A percentile compares a stretch with the other conserved stretches of the same genome.
These are phyloP conservation scores for Alternaria tenuissima DNA, from an alignment of 2,329 filamentous ascomycete genomes.

Conservation along the genomic window DNA sequence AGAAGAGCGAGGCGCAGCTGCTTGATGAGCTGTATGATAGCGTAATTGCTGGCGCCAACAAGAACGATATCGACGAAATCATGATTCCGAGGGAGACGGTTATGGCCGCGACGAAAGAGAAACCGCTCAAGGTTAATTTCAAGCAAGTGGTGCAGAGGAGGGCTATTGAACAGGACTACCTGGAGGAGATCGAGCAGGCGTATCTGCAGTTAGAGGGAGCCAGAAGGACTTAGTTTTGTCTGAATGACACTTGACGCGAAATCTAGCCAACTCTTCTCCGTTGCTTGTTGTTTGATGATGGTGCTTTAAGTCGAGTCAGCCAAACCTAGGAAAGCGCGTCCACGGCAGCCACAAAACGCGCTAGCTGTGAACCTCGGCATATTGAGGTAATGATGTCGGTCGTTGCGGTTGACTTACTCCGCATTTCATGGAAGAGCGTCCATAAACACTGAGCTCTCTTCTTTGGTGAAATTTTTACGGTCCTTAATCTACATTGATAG, in stretches of 20 bases:
- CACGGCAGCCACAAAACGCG: constrained; percentile 4
- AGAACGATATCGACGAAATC: neutral
- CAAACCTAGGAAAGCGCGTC: constrained; percentile 1
- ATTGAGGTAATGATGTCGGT: constrained; percentile 16
- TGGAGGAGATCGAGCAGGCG: constrained; percentile 27
- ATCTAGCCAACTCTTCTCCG: neutral
- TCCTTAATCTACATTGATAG: neutral
- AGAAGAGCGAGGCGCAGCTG: constrained; percentile 14
- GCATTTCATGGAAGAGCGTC: constrained; percentile 17
- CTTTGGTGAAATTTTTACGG: neutral
- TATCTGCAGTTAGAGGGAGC: constrained; percentile 8
- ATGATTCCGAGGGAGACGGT: constrained; percentile 1
- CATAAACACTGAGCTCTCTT: constrained; percentile 1
- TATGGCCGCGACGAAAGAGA: constrained; percentile 21
- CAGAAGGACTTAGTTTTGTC: neutral
- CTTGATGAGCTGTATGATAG: constrained; percentile 18
- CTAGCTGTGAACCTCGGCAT: constrained; percentile 25
- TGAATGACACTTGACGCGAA: neutral
- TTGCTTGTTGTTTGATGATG: neutral
- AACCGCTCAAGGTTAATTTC: constrained; percentile 21
- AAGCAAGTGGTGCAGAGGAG: constrained; percentile 25
- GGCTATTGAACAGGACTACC: constrained; percentile 27
- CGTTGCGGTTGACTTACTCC: constrained; percentile 24
- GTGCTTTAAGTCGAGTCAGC: constrained; percentile 15
- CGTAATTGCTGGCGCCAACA: constrained; percentile 10